These are phyloP conservation scores for Phalaenopsis equestris DNA, from an alignment of 106 monocot genomes.

Conservation along the genomic window DNA sequence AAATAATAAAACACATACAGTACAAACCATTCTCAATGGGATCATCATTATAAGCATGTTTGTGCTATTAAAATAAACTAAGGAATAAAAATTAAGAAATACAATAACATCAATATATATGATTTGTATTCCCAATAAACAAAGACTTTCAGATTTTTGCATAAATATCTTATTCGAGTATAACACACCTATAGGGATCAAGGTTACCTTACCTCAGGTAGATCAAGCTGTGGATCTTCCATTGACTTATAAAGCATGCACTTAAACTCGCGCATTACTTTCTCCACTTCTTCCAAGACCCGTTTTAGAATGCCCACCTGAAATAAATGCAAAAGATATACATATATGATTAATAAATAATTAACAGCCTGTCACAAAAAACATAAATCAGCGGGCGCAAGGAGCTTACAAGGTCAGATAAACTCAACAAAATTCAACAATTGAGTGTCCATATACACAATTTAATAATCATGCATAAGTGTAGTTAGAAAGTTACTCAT, in stretches of 20 bases:
- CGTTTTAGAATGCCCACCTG: constrained; percentile 97
- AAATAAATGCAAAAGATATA: constrained; percentile 2
- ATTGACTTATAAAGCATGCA: constrained; percentile 89
- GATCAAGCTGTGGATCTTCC: constrained; percentile 97
- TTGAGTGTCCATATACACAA: neutral
- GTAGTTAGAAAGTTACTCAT: neutral
- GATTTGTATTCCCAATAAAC: neutral
- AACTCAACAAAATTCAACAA: neutral
- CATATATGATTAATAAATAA: neutral
- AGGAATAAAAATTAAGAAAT: neutral
- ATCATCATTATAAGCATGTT: neutral
- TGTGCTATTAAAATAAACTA: neutral
- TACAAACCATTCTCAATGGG: neutral
- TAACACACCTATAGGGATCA: constrained; percentile 3
- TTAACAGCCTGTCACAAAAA: neutral
- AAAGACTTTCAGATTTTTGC: neutral
- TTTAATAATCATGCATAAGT: neutral
- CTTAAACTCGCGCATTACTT: constrained; percentile 95
- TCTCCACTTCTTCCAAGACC: constrained; percentile 95
- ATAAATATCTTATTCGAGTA: neutral
- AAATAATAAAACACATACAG: neutral
- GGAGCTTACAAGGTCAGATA: neutral
- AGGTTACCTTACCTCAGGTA: constrained; percentile 68
- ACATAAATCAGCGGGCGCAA: neutral
- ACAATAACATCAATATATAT: neutral